Evolutionary conservation across 257 asterid species (phyloP), one percentile per base, ranked within the genome.

Genomic region (Phtheirospermum japonicum): DNA sequence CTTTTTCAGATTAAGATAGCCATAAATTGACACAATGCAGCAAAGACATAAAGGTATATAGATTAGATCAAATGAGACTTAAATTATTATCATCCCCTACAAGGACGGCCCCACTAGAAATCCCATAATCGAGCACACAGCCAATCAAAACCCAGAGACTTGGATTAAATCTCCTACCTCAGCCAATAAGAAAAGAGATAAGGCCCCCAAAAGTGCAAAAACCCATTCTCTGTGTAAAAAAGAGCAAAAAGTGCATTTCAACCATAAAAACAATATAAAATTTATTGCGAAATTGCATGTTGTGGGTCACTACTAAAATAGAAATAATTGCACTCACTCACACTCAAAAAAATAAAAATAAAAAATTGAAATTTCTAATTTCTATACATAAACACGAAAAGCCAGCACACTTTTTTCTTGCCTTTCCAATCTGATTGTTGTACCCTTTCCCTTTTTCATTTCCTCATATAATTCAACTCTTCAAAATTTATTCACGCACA

Each of bases 171-270:
- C 71, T 69, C 36, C 8, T 2, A 16, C 12, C 4, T 63, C 34
- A 71, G 52, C 97, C 95, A 90, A 87, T 90, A 4, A 40, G 61
- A 79, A 7, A 46, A 50, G 57, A 82, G 96, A 83, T 85, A 78
- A 82, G 90, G 82, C 71, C 70, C 60, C 80, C 82, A 48, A 64
- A 78, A 76, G 79, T 66, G 49, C 69, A 76, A 54, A 7, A 61
- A 23, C 58, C 74, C 69, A 58, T 64, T 72, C 30, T 36, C 33
- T 64, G 45, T 9, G 10, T 9, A 36, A 0, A 36, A 36, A 36
- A 2, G 42, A 36, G 7, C 7, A 36, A 36, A 36, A 36, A 36
- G 42, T 9, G 42, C 4, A 23, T 23, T 23, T 23, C 28, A 23
- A 23, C 42, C 2, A 9, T 6, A 36, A 36, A 36, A 36, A 6